These are phyloP conservation scores for Aristolochia californica DNA, from an alignment of 164 flowering plant genomes.

Conservation along the genomic window DNA sequence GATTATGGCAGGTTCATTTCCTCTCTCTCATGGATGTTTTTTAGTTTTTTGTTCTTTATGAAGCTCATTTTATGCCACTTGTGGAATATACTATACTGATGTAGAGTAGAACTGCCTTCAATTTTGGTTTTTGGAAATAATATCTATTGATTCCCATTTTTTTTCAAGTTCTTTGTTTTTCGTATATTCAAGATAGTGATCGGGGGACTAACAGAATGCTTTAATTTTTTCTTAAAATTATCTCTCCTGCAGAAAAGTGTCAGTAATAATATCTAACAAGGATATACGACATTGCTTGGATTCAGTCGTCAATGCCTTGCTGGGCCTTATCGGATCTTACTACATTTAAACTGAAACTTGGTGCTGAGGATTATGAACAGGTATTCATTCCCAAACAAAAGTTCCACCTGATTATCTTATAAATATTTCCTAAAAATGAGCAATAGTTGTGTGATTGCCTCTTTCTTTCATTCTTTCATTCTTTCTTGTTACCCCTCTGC, in stretches of 20 bases:
- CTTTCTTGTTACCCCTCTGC: too few species aligned
- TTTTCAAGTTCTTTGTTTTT: too few species aligned
- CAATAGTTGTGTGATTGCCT: too few species aligned
- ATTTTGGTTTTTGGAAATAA: too few species aligned
- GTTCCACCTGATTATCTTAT: too few species aligned
- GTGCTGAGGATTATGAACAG: conserved; percentile 64
- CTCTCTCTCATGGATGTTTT: background rate
- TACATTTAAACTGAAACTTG: conserved; percentile 47
- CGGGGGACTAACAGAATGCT: too few species aligned
- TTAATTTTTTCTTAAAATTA: too few species aligned
- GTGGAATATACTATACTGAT: background rate
- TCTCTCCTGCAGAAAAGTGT: conserved; percentile 45
- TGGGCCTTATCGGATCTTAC: conserved; percentile 62
- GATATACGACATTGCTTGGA: conserved; percentile 78
- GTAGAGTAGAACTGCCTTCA: background rate
- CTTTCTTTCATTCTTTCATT: too few species aligned
- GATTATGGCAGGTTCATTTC: conserved; percentile 45
- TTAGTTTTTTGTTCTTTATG: background rate
- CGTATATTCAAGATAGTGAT: too few species aligned
- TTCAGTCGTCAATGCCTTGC: conserved; percentile 78
- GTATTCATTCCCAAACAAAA: conserved; percentile 16
- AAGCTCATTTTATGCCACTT: background rate
- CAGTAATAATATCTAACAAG: conserved; percentile 74
- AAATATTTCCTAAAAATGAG: too few species aligned
- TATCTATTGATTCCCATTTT: too few species aligned